phyloP scores from a whole-genome alignment of 225 moss, liverwort and hornwort genomes.

The Anthoceros angustus region DNA sequence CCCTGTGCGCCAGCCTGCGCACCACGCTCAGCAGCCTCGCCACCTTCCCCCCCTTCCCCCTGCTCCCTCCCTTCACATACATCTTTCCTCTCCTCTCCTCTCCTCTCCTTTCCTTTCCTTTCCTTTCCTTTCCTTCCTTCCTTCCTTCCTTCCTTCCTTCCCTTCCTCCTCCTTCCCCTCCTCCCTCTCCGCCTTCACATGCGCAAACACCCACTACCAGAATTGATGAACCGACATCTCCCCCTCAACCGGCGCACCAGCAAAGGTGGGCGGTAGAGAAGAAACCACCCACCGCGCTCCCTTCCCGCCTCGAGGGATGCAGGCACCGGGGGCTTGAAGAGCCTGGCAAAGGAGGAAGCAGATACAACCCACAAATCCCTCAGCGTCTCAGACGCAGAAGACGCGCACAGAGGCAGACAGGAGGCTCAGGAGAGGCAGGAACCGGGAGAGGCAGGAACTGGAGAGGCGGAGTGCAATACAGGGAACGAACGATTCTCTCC shows the following conservation, averaged over 20 bases:
- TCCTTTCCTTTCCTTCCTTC: background rate
- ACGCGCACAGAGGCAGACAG: too few species aligned
- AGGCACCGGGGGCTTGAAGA: background rate
- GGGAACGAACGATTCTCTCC: background rate
- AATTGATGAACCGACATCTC: conserved; percentile 1
- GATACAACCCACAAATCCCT: too few species aligned
- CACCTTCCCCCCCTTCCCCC: conserved; percentile 2
- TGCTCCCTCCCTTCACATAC: background rate
- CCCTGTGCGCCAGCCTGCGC: background rate
- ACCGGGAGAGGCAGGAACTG: too few species aligned
- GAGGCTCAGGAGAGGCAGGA: too few species aligned
- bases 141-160: background rate
- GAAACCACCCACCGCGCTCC: background rate
- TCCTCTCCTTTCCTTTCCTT: background rate
- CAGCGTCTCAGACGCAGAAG: too few species aligned
- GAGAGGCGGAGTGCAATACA: background rate
- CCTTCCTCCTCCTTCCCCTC: background rate
- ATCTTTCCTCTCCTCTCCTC: background rate
- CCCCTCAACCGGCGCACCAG: background rate
- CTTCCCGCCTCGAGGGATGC: background rate
- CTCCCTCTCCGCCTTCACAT: background rate
- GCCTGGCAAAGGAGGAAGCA: too few species aligned
- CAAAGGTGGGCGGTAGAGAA: background rate
- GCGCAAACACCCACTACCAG: background rate
- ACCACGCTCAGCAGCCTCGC: background rate